These are phyloP conservation scores for Cladosporium phlei DNA, from an alignment of 2,329 filamentous ascomycete genomes.

Conservation along the genomic window DNA sequence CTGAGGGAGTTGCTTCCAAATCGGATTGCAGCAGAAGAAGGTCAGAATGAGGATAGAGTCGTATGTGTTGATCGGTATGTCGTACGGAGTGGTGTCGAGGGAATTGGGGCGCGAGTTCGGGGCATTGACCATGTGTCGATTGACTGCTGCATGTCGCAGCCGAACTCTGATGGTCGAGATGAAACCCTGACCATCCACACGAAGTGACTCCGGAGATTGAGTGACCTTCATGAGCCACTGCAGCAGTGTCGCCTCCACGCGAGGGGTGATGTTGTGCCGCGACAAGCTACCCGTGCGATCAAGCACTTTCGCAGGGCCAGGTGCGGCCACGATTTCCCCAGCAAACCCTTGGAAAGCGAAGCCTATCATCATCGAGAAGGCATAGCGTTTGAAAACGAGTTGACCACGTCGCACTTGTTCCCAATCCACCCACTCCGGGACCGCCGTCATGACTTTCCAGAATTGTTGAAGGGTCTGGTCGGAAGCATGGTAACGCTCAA, in stretches of 20 bases:
- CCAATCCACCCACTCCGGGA: background rate
- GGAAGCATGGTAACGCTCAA: too few species aligned
- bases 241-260: background rate
- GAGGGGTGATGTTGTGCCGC: background rate
- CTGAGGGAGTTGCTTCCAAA: conserved; percentile 1
- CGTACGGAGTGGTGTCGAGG: background rate
- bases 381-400: background rate
- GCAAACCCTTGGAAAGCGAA: conserved; percentile 3
- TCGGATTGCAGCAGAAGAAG: conserved; percentile 1
- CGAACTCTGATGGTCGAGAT: background rate
- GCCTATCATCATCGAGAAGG: background rate
- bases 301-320: conserved; percentile 1
- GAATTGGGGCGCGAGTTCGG: background rate
- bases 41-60: background rate
- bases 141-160: background rate
- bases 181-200: background rate
- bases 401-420: background rate
- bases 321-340: background rate
- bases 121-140: background rate
- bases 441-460: background rate
- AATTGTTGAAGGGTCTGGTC: background rate
- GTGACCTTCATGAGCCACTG: background rate
- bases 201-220: background rate
- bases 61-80: conserved; percentile 1
- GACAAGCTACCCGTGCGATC: background rate